Base-by-base conservation (phyloP, 108 stramenopile genomes). In the Cyclostephanos invisitatus region DNA sequence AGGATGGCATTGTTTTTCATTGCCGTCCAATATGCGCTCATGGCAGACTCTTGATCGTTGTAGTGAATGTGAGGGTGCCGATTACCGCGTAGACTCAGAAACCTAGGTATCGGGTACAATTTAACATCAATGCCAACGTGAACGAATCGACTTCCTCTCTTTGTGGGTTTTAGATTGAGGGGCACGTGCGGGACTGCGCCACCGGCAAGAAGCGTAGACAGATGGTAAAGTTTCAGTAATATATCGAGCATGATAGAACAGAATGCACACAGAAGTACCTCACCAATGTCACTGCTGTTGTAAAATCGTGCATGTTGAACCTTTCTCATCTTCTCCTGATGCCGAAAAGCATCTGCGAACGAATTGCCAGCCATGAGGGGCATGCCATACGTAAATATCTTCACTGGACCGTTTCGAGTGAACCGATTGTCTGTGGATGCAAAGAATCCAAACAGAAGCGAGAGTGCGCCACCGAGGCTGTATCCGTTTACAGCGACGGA, bases 361-460 rank as follows among this genome's bases (percentile, higher is more conserved):
- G 75, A 50, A 66, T 85, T 72, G 17, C 83, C 70, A 15, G 64
- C 87, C 55, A 83, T 70, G 53, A 82, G 83, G 1, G 89, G 89
- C 56, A 82, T 67, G 18, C 86, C 89, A 76, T 86, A 90, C 3
- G 85, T 84, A 49, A 78, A 76, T 15, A 84, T 75, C 57, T 86
- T 80, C 20, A 90, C 77, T 9, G 89, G 85, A 8, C 85, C 89
- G 64, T 80, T 80, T 47, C 70, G 72, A 54, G 87, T 90, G 38
- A 90, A 86, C 25, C 87, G 77, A 20, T 90, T 79, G 42, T 90
- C 87, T 2, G 83, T 87, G 0, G 86, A 87, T 17, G 87, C 86
- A 64, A 77, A 85, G 44, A 90, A 84, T 22, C 83, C 81, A 59
- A 90, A 90, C 7, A 90, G 40, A 15, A 72, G 68, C 0, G 82